A percentile compares a stretch with the other conserved stretches of the same genome.
Conservation (phyloP, 2,329 filamentous ascomycete genomes). For the Microsporum audouinii region DNA sequence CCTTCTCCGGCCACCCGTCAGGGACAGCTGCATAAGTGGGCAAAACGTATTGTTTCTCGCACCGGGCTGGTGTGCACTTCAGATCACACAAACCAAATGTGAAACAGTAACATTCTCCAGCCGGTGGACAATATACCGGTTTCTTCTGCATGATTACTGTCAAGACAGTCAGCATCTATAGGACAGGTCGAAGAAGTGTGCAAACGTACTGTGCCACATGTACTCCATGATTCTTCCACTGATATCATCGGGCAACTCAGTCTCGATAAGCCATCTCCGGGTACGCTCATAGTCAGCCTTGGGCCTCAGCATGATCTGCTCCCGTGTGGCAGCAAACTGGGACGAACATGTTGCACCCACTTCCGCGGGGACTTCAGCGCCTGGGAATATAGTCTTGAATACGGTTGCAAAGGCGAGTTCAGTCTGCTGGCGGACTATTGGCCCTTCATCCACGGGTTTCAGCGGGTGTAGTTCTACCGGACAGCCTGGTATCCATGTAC, state of each 20-base stretch:
- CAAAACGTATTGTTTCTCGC: slow-evolving; percentile 47
- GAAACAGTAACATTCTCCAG: slow-evolving; percentile 54
- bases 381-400: slow-evolving; percentile 40
- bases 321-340: slow-evolving; percentile 43
- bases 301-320: slow-evolving; percentile 36
- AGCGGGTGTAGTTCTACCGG: slow-evolving; percentile 38
- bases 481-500: slow-evolving; percentile 43
- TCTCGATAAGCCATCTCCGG: slow-evolving; percentile 40
- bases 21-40: slow-evolving; percentile 49
- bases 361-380: slow-evolving; percentile 27
- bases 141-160: slow-evolving; percentile 34
- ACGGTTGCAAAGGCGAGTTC: slow-evolving; percentile 40
- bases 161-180: background rate
- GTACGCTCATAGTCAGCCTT: slow-evolving; percentile 40
- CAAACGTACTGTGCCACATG: slow-evolving; percentile 47
- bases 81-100: slow-evolving; percentile 51
- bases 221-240: slow-evolving; percentile 47
- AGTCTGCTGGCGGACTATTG: slow-evolving; percentile 36
- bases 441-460: slow-evolving; percentile 30
- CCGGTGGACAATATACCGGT: slow-evolving; percentile 49
- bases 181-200: background rate
- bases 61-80: slow-evolving; percentile 27
- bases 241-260: slow-evolving; percentile 37
- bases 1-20: slow-evolving; percentile 49
- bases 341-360: slow-evolving; percentile 46